These are phyloP conservation scores for Globisporangium cederbergense DNA, from an alignment of 352 stramenopile species.

Conservation along the genomic window DNA sequence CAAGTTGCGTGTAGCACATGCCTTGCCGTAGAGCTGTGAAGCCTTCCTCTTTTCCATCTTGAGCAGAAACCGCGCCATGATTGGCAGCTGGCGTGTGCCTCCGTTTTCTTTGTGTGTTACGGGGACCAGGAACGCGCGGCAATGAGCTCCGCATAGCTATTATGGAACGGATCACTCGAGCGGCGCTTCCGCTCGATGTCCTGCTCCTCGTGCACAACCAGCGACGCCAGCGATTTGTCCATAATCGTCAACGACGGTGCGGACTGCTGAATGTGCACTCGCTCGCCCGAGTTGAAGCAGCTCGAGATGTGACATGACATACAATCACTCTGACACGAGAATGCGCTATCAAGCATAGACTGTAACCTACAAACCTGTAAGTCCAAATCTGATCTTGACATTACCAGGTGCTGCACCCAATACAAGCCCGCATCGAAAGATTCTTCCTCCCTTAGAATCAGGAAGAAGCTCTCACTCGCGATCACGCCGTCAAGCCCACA, in stretches of 20 bases:
- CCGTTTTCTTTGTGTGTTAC: neutral
- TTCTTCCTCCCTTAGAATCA: conserved; percentile 7
- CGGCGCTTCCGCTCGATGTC: conserved; percentile 39
- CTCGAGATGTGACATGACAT: neutral
- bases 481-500: conserved; percentile 2
- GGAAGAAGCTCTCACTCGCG: neutral
- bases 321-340: neutral
- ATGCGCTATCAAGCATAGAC: neutral
- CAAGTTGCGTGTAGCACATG: neutral
- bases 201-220: conserved; percentile 21
- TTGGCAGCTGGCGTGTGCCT: neutral
- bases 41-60: neutral
- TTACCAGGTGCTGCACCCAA: neutral
- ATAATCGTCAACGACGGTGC: neutral
- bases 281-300: conserved; percentile 1
- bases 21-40: conserved; percentile 2
- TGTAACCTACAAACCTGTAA: neutral
- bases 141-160: conserved; percentile 30
- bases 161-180: conserved; percentile 31
- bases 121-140: conserved; percentile 8
- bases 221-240: conserved; percentile 6
- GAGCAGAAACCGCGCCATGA: neutral
- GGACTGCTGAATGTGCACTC: neutral
- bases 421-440: conserved; percentile 4
- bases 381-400: neutral